Base-by-base conservation (phyloP, 2,329 filamentous ascomycete species). In the Hortaea sp. region DNA sequence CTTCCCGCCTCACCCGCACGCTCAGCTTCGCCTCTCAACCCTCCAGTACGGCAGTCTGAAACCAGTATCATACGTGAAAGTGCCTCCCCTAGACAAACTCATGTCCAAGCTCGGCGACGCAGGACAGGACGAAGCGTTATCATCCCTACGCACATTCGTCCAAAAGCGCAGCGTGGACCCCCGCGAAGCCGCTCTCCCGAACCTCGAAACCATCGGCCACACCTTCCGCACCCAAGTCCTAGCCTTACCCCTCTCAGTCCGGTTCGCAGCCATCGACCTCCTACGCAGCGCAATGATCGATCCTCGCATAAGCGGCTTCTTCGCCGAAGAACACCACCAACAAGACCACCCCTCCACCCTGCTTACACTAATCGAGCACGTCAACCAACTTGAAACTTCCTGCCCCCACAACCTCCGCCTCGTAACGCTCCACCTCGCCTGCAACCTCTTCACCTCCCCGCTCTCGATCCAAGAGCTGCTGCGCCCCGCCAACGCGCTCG, bases 241-340 rank as follows among this genome's bases (percentile, higher is more conserved):
- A 13, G 67, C 69, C 0, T 66, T 94, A 1, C 76, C 84, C 0
- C 62, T 70, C 0, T 84, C 85, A 10, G 69, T 75, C 1, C 74
- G 88, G 39, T 97, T 97, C 61, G 78, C 88, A 1, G 72, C 89
- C 0, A 75, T 95, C n/a, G 92, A 97, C 60, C 75, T 98, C 1
- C 76, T 95, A 43, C 78, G 92, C 20, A 78, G 85, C 51, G 78
- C 85, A 0, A 77, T 95, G 47, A 72, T 82, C 9, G 90, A 97
- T 57, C 73, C 82, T 0, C 79, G 89, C 35, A 73, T 95, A 11
- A 87, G 85, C 50, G 84, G 84, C 12, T 94, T 81, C 66, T 88
- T 88, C 51, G 86, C 86, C 1, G 84, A 92, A 61, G 87, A 95
- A 63, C 57, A 64, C 42, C 59, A 57, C 35, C 60, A 95, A 63